These are phyloP conservation scores for Abrus precatorius DNA, from an alignment of 306 rosid species.

Conservation along the genomic window DNA sequence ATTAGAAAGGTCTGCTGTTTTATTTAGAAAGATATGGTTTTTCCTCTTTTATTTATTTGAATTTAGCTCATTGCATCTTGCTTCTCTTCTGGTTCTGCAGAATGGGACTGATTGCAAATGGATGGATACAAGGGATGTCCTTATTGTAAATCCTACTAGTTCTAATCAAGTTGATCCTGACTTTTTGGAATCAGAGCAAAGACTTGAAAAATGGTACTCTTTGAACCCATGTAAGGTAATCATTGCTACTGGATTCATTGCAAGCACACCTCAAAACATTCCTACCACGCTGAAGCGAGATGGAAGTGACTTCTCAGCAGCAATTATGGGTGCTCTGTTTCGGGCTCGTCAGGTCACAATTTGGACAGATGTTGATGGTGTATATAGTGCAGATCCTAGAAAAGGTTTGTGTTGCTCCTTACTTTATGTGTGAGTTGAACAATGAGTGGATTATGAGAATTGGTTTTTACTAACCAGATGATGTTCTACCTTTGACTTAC, in stretches of 20 bases:
- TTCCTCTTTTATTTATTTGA: conserved; percentile 28
- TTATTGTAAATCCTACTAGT: conserved; percentile 85
- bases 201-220: conserved; percentile 87
- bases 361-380: conserved; percentile 99
- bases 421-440: conserved; percentile 34
- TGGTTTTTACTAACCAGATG: conserved; percentile 15
- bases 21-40: conserved; percentile 28
- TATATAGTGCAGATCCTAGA: conserved; percentile 97
- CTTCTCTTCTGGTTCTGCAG: conserved; percentile 58
- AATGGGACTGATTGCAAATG: conserved; percentile 84
- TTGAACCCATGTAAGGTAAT: conserved; percentile 73
- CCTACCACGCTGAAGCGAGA: conserved; percentile 99
- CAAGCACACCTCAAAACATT: conserved; percentile 87
- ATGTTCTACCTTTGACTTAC: conserved; percentile 30
- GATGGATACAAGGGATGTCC: conserved; percentile 99
- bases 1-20: conserved; percentile 74
- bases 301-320: conserved; percentile 99
- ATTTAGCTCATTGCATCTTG: conserved; percentile 34
- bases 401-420: conserved; percentile 71
- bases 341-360: conserved; percentile 87
- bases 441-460: conserved; percentile 31
- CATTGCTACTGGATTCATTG: conserved; percentile 97
- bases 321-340: conserved; percentile 91
- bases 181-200: conserved; percentile 68
- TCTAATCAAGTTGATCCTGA: conserved; percentile 98